Percentiles rank a stretch among this genome's conserved stretches.
Conservation (phyloP, 306 rosid genomes). For the Citrullus amarus region DNA sequence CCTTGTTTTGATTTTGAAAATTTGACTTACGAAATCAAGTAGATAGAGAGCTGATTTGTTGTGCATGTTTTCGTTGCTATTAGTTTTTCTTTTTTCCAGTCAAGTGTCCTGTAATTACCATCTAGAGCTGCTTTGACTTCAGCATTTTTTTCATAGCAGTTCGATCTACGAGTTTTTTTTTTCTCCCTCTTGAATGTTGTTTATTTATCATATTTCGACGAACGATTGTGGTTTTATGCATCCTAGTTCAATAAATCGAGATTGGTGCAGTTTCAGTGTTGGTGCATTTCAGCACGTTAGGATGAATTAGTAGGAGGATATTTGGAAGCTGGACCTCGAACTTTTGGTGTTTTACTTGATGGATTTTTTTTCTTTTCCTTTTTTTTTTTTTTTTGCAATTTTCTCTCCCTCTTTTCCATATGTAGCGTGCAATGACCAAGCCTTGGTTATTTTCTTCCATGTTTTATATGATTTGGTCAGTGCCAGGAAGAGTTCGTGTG, state of each 20-base stretch:
- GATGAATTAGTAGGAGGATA: background rate
- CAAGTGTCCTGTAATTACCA: background rate
- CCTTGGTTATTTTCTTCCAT: background rate
- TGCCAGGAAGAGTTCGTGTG: constrained; percentile 93
- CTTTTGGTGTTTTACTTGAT: background rate
- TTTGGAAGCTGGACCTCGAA: background rate
- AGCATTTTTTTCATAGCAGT: background rate
- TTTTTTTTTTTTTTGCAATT: background rate
- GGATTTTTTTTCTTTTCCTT: background rate
- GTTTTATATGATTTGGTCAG: constrained; percentile 24
- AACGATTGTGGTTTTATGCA: background rate
- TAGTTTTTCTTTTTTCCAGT: background rate
- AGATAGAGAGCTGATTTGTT: background rate
- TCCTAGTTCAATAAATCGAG: background rate
- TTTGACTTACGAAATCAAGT: background rate
- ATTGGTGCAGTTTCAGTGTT: background rate
- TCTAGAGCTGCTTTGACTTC: constrained; percentile 1
- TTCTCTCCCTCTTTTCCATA: background rate
- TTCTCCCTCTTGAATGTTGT: background rate
- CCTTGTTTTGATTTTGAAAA: background rate
- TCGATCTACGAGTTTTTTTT: background rate
- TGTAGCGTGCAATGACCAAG: constrained; percentile 6
- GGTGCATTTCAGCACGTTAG: background rate
- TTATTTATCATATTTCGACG: background rate
- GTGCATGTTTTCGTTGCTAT: background rate